Evolutionary conservation across 805 yeast species (phyloP).

Genomic region (Starmera amethionina): DNA sequence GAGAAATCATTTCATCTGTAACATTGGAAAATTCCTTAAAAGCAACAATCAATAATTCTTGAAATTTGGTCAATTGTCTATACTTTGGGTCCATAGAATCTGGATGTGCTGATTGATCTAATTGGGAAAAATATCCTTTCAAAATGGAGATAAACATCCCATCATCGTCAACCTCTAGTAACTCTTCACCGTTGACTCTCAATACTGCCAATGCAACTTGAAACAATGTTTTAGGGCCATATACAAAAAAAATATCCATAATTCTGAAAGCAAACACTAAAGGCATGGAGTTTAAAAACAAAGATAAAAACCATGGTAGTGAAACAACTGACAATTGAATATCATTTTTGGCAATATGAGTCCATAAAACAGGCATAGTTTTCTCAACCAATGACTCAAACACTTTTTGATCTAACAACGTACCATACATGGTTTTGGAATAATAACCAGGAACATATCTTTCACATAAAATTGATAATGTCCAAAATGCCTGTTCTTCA

Average conservation of each 20-base stretch:
- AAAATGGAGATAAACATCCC: conserved; percentile 83
- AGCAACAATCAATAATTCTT: conserved; percentile 82
- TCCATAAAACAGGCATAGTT: conserved; percentile 84
- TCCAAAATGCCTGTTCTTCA: conserved; percentile 98
- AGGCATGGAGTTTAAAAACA: conserved; percentile 91
- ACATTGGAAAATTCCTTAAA: conserved; percentile 82
- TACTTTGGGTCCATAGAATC: conserved; percentile 53
- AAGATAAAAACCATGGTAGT: conserved; percentile 90
- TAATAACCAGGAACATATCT: conserved; percentile 89
- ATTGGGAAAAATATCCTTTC: conserved; percentile 67
- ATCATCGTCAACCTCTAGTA: conserved; percentile 77
- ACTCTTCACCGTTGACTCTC: conserved; percentile 76
- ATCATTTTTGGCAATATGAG: conserved; percentile 66
- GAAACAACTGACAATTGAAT: conserved; percentile 91
- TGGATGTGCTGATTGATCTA: conserved; percentile 76
- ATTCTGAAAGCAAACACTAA: conserved; percentile 86
- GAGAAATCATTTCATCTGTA: conserved; percentile 63
- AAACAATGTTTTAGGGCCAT: conserved; percentile 82
- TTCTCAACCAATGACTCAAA: conserved; percentile 84
- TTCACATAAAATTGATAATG: conserved; percentile 72
- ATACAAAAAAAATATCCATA: conserved; percentile 79
- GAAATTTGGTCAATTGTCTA: conserved; percentile 71
- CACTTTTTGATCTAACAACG: conserved; percentile 85
- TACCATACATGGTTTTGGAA: conserved; percentile 96
- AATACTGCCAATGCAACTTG: conserved; percentile 92